These are phyloP conservation scores for Trypanosoma melophagium DNA, from an alignment of 208 protist species.

Conservation along the genomic window DNA sequence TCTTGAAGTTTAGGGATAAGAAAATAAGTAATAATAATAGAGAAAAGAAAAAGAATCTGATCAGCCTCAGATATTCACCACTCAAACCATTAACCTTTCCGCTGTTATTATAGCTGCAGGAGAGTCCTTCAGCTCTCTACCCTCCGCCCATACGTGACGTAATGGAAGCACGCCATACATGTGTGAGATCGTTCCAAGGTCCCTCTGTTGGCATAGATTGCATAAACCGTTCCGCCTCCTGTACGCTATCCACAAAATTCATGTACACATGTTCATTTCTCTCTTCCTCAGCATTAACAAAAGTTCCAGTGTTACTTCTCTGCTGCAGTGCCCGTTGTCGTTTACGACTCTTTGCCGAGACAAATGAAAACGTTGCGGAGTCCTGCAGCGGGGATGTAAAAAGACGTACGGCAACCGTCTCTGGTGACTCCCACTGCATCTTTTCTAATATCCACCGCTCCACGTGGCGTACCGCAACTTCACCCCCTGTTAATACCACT, in stretches of 20 bases:
- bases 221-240: slow-evolving; percentile 67
- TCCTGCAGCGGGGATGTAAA: slow-evolving; percentile 58
- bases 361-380: slow-evolving; percentile 59
- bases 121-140: too few relatives aligned
- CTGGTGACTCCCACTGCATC: slow-evolving; percentile 64
- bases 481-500: slow-evolving; percentile 66
- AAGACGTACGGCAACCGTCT: slow-evolving; percentile 58
- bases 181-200: slow-evolving; percentile 51
- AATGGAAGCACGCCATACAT: slow-evolving; percentile 63
- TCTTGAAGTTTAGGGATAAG: too few relatives aligned
- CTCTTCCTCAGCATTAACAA: slow-evolving; percentile 14
- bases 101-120: too few relatives aligned
- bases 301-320: not conserved
- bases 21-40: too few relatives aligned
- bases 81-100: too few relatives aligned
- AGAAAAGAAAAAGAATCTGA: too few relatives aligned
- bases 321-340: slow-evolving; percentile 5
- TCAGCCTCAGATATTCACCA: too few relatives aligned
- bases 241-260: slow-evolving; percentile 60
- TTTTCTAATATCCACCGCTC: slow-evolving; percentile 81
- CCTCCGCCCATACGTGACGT: slow-evolving; percentile 14
- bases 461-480: slow-evolving; percentile 69
- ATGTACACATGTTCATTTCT: slow-evolving; percentile 56
- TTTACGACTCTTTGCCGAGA: slow-evolving; percentile 4
- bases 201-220: slow-evolving; percentile 49